Percentiles rank a stretch among this genome's conserved stretches.
These are phyloP conservation scores for Fusarium chlamydosporum DNA, from an alignment of 2,329 filamentous ascomycete species.

Conservation along the genomic window DNA sequence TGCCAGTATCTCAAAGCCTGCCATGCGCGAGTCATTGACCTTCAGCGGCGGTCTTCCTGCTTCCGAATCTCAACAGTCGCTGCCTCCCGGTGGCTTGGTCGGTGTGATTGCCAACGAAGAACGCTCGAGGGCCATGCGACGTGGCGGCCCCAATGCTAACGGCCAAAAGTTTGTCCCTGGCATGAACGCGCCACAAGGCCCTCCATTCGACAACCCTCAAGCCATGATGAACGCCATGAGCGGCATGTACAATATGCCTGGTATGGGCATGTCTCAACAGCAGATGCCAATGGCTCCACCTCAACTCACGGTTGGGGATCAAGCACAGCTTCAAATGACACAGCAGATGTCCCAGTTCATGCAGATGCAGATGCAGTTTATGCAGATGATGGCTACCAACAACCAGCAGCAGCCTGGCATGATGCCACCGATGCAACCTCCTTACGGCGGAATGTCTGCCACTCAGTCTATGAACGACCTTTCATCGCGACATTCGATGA, in stretches of 20 bases:
- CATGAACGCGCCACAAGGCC: constrained; percentile 56
- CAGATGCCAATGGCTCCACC: constrained; percentile 58
- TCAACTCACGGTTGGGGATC: constrained; percentile 72
- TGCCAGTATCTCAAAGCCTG: constrained; percentile 78
- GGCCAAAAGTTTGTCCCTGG: constrained; percentile 58
- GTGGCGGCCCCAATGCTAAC: constrained; percentile 81
- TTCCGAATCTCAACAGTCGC: constrained; percentile 55
- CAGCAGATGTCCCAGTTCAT: constrained; percentile 90
- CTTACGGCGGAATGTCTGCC: constrained; percentile 49
- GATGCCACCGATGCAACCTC: constrained; percentile 50
- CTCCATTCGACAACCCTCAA: constrained; percentile 63
- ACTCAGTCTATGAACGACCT: constrained; percentile 63
- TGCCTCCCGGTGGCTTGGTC: constrained; percentile 83
- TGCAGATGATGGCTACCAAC: constrained; percentile 80
- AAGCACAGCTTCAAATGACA: constrained; percentile 83
- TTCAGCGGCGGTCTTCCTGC: constrained; percentile 70
- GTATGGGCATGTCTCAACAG: constrained; percentile 51
- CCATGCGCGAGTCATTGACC: constrained; percentile 80
- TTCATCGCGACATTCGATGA: constrained; percentile 61
- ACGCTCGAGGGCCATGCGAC: constrained; percentile 79
- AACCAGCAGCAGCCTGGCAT: constrained; percentile 45
- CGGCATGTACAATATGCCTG: constrained; percentile 52
- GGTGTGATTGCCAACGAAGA: constrained; percentile 91
- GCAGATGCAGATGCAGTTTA: constrained; percentile 96
- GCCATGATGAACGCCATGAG: constrained; percentile 59